Evolutionary conservation across 2,329 filamentous ascomycete genomes (phyloP), one percentile per base, ranked within the genome.

Genomic region (Aureobasidium vineae): DNA sequence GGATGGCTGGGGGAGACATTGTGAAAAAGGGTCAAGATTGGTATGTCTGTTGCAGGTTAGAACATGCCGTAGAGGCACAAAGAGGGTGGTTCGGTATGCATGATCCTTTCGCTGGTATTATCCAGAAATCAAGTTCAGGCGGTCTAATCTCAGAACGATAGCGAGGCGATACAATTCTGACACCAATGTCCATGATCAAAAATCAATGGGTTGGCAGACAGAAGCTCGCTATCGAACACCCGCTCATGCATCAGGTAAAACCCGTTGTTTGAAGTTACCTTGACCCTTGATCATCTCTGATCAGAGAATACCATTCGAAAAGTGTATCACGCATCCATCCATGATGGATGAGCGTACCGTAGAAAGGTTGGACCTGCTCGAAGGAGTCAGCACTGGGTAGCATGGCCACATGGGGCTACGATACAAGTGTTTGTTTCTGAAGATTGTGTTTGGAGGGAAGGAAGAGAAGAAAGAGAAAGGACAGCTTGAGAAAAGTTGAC

Each of bases 41-140:
- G 36, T 77, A 70, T 72, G 73, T 75, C 78, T 80, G 79, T 78
- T 66, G 41, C 50, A 57, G 71, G 15, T 73, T 69, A 76, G 76
- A 71, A 69, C 75, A 76, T 70, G 64, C 74, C 71, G 73, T 74
- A 70, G 70, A 71, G 65, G 68, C 70, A 59, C 72, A 74, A 73
- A 71, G 31, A 70, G 74, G 73, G 76, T 76, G 73, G 77, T 80
- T 70, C 79, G 81, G 82, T 85, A 85, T 85, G 91, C 91, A 96
- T 96, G 92, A 76, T 96, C 90, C 92, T 96, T 95, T 92, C 92
- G 92, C 92, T 92, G 90, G 91, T 91, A 95, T 95, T 94, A 94
- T 93, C 91, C 90, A 91, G 67, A 74, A 90, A 93, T 94, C 91
- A 94, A 94, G 90, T 94, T 92, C 82, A 83, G 83, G 89, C 91